Conservation (phyloP, 2,329 filamentous ascomycete species). For the Xylaria sp. region DNA sequence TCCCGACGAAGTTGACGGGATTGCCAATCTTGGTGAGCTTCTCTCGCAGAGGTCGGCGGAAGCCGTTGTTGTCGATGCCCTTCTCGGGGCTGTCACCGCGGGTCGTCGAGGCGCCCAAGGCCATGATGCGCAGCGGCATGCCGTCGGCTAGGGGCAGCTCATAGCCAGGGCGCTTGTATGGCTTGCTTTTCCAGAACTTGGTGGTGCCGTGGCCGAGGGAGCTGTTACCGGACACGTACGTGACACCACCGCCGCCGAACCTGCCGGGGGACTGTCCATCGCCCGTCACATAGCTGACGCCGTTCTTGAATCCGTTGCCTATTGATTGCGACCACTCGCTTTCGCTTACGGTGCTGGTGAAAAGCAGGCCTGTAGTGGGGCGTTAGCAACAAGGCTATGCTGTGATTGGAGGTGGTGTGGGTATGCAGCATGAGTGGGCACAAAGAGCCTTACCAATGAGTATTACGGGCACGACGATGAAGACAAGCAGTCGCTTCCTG, state of each 20-base stretch:
- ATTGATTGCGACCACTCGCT: constrained; percentile 48
- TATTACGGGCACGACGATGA: constrained; percentile 46
- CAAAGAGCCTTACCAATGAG: constrained; percentile 43
- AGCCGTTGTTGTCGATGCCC: constrained; percentile 50
- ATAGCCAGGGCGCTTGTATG: constrained; percentile 47
- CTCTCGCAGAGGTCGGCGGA: constrained; percentile 51
- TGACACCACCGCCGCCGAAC: constrained; percentile 39
- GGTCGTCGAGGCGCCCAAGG: constrained; percentile 50
- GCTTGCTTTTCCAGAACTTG: constrained; percentile 46
- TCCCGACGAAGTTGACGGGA: constrained; percentile 52
- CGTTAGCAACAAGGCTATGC: constrained; percentile 25
- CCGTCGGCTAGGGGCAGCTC: constrained; percentile 49
- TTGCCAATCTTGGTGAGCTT: constrained; percentile 49
- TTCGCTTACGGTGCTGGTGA: constrained; percentile 46
- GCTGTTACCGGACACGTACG: constrained; percentile 46
- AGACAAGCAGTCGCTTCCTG: constrained; percentile 45
- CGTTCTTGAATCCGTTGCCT: constrained; percentile 46
- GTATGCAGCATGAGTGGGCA: not conserved
- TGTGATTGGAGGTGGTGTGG: not conserved
- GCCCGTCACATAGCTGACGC: constrained; percentile 43
- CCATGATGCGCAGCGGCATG: constrained; percentile 50
- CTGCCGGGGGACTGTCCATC: constrained; percentile 29
- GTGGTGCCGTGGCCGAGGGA: constrained; percentile 41
- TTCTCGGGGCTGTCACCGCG: constrained; percentile 49
- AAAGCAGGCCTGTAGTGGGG: constrained; percentile 41